A percentile compares a stretch with the other conserved stretches of the same genome.
Conservation (phyloP, 1,139 yeast species). For the Blastobotrys buckinghamii region DNA sequence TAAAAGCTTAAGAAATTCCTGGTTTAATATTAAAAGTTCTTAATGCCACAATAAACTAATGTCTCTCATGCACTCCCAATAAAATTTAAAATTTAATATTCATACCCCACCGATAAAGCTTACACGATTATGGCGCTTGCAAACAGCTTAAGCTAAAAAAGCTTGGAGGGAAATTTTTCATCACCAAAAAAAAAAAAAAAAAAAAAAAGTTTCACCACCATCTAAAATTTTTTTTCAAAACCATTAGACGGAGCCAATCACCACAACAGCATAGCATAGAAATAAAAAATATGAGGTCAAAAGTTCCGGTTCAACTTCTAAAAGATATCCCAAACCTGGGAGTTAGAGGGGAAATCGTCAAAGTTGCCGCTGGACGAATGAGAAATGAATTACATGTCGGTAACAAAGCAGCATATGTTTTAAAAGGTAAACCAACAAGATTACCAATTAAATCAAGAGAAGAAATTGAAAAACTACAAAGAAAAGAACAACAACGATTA, state of each 20-base stretch:
- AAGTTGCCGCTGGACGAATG: conserved; percentile 81
- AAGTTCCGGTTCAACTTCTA: conserved; percentile 55
- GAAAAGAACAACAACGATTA: conserved; percentile 12
- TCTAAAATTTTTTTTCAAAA: too few species aligned
- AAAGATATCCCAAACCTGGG: conserved; percentile 57
- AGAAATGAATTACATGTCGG: conserved; percentile 64
- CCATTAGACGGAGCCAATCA: background rate
- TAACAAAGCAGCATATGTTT: conserved; percentile 68
- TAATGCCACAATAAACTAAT: too few species aligned
- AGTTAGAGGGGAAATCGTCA: conserved; percentile 62
- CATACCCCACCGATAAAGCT: too few species aligned
- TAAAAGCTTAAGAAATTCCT: too few species aligned
- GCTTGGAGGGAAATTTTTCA: background rate
- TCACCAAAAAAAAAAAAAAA: background rate
- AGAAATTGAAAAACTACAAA: conserved; percentile 12
- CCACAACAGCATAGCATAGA: background rate
- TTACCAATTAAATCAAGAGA: conserved; percentile 52
- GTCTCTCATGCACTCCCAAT: background rate
- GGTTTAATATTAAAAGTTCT: too few species aligned
- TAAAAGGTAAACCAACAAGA: conserved; percentile 48
- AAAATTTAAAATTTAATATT: conserved; percentile 2
- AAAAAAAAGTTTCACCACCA: too few species aligned
- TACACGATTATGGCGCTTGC: background rate
- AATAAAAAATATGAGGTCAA: conserved; percentile 27
- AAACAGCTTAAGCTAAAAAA: too few species aligned